Evolutionary conservation across 208 protist species (phyloP).

Genomic region (Crithidia thermophila): DNA sequence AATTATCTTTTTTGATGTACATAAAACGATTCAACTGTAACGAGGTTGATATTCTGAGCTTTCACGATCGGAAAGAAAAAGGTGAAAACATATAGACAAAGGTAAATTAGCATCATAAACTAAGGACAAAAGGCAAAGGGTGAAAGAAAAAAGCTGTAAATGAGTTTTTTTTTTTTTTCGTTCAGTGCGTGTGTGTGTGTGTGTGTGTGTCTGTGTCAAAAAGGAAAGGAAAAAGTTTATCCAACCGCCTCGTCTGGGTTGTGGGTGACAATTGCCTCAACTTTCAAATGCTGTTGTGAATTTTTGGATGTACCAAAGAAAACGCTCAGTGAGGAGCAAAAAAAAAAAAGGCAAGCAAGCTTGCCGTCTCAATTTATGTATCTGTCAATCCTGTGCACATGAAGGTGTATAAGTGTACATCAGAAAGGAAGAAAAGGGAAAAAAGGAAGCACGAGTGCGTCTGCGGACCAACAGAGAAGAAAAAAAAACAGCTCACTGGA

Average conservation of each 20-base stretch:
- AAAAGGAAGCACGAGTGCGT: neutral
- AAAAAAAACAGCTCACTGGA: neutral
- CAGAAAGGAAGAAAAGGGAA: no score
- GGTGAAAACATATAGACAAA: neutral
- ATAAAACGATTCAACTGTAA: no score
- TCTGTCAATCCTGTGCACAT: neutral
- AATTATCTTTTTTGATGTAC: no score
- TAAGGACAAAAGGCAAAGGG: neutral
- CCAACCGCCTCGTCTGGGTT: no score
- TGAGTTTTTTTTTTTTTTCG: no score
- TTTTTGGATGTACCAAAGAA: no score
- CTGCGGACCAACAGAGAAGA: neutral
- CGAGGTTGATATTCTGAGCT: neutral
- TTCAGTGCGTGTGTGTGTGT: no score
- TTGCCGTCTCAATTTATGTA: neutral
- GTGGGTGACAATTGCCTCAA: no score
- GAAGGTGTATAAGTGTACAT: slow-evolving; percentile 4
- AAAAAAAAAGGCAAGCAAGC: neutral
- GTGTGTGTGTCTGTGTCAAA: no score
- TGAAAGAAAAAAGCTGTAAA: no score
- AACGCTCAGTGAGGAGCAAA: neutral
- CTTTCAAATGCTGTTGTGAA: no score
- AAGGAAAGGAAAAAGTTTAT: no score
- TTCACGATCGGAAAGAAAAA: neutral
- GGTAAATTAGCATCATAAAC: neutral